These are phyloP conservation scores for Diaporthe sp. DNA, from an alignment of 2,329 filamentous ascomycete species.

Conservation along the genomic window DNA sequence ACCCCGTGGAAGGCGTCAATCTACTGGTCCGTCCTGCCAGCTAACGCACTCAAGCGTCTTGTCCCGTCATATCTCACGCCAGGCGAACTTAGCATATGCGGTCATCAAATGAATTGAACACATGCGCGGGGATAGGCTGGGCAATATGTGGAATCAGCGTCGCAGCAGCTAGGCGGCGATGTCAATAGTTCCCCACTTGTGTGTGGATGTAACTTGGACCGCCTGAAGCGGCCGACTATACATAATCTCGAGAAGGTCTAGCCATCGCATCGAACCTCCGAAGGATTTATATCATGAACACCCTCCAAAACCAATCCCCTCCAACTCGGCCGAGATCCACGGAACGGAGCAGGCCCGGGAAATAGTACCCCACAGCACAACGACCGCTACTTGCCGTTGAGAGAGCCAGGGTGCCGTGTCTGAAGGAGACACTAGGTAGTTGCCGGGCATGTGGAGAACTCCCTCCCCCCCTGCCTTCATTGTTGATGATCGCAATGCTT, in stretches of 20 bases:
- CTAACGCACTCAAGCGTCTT: neutral
- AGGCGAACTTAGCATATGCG: neutral
- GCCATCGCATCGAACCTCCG: too few species aligned
- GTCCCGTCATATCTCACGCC: neutral
- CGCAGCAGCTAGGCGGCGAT: neutral
- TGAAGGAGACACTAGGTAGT: neutral
- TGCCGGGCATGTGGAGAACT: neutral
- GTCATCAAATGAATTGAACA: neutral
- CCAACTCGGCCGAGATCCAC: neutral
- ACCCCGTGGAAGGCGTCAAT: neutral
- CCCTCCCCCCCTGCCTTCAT: neutral
- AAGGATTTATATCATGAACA: too few species aligned
- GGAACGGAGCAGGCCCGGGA: neutral
- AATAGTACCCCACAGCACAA: too few species aligned
- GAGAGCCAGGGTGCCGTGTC: neutral
- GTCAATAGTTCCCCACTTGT: neutral
- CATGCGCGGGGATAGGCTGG: neutral
- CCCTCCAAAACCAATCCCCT: neutral
- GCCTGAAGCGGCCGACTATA: neutral
- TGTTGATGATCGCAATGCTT: neutral
- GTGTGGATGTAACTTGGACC: neutral
- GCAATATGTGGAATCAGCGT: neutral
- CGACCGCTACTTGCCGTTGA: neutral
- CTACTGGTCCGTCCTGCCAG: neutral
- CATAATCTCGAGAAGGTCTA: too few species aligned